phyloP scores from a whole-genome alignment of 805 yeast species.

The Priceomyces medius region DNA sequence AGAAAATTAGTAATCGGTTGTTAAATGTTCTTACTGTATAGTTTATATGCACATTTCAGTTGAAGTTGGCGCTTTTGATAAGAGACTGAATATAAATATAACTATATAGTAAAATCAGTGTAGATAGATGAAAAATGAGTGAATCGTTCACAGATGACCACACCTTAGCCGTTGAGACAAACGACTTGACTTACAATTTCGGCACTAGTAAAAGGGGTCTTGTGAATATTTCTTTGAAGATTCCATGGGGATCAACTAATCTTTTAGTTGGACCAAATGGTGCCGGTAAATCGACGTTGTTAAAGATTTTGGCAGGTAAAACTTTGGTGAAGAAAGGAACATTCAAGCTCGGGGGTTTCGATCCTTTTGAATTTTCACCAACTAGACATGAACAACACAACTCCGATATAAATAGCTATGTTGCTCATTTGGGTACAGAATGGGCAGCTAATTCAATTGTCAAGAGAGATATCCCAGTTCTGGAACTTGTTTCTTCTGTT shows the following conservation, averaged over 20 bases:
- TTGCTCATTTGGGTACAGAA: slow-evolving; percentile 91
- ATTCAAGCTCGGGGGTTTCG: slow-evolving; percentile 73
- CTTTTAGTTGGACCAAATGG: slow-evolving; percentile 92
- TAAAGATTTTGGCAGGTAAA: slow-evolving; percentile 86
- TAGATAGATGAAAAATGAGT: not conserved
- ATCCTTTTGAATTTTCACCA: slow-evolving; percentile 73
- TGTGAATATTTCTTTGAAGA: slow-evolving; percentile 54
- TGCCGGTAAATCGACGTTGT: slow-evolving; percentile 91
- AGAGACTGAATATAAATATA: too few relatives aligned
- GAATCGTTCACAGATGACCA: slow-evolving; percentile 6
- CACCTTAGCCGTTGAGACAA: slow-evolving; percentile 57
- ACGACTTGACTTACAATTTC: slow-evolving; percentile 67
- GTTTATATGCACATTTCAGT: too few relatives aligned
- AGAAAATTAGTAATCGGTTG: not conserved
- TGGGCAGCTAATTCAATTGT: slow-evolving; percentile 95
- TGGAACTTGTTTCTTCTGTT: slow-evolving; percentile 71
- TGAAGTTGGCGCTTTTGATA: too few relatives aligned
- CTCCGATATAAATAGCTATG: slow-evolving; percentile 46
- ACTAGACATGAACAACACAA: slow-evolving; percentile 44
- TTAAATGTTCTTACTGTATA: too few relatives aligned
- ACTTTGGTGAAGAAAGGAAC: slow-evolving; percentile 75
- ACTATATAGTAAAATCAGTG: not conserved
- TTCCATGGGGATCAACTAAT: slow-evolving; percentile 73
- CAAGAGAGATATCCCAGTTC: slow-evolving; percentile 86
- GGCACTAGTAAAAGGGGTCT: slow-evolving; percentile 61